Evolutionary conservation across 2,329 filamentous ascomycete species (phyloP).

Genomic region (Trichophyton simii): DNA sequence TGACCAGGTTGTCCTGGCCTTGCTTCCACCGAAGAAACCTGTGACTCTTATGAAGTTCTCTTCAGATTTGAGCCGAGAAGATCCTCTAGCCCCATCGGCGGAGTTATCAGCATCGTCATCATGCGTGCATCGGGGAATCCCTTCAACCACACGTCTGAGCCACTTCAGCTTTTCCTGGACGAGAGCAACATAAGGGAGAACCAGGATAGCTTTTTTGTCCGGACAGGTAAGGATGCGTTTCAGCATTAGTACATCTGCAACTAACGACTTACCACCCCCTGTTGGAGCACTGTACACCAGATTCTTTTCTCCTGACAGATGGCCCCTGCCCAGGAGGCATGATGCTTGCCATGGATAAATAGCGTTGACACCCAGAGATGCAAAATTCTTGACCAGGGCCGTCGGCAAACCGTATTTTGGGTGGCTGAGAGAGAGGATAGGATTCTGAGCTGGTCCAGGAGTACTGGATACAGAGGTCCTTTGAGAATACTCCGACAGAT

Average conservation of each 20-base stretch:
- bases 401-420: constrained; percentile 50
- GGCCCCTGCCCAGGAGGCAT: constrained; percentile 55
- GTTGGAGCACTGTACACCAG: constrained; percentile 71
- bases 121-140: constrained; percentile 33
- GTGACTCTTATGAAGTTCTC: constrained; percentile 52
- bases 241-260: constrained; percentile 60
- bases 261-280: constrained; percentile 64
- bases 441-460: constrained; percentile 29
- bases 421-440: constrained; percentile 48
- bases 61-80: constrained; percentile 40
- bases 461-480: constrained; percentile 26
- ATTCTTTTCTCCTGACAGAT: constrained; percentile 54
- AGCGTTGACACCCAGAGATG: constrained; percentile 51
- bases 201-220: constrained; percentile 55
- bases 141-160: constrained; percentile 54
- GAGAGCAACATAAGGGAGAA: constrained; percentile 65
- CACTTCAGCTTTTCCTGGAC: constrained; percentile 70
- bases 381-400: constrained; percentile 52
- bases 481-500: constrained; percentile 46
- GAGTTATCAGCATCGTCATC: constrained; percentile 15
- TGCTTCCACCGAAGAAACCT: constrained; percentile 64
- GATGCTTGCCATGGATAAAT: constrained; percentile 74
- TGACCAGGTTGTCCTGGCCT: constrained; percentile 52
- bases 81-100: constrained; percentile 18
- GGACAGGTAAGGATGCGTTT: constrained; percentile 55